Base-by-base conservation (phyloP, 1,284 basidiomycete genomes). In the Cryptococcus wingfieldii region DNA sequence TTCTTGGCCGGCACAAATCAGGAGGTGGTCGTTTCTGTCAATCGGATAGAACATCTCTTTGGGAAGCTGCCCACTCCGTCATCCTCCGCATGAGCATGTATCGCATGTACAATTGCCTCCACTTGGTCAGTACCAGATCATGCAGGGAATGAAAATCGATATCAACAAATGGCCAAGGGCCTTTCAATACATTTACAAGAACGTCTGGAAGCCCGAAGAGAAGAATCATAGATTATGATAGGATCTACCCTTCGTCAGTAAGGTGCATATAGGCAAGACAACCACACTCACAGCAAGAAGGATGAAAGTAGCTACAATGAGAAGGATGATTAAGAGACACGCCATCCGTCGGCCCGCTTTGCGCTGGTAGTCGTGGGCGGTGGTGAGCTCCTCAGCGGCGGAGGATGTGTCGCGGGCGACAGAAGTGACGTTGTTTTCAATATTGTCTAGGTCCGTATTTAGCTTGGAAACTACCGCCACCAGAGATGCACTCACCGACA, bases 351-450 rank as follows among this genome's bases (percentile, higher is more conserved):
- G 83, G 2, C 94, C 95, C 3, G 96, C 94, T 75, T 86, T 95
- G 50, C 92, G 84, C 77, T 99, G 96, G 73, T 98, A 97, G 37
- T 92, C 90, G 61, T 90, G 86, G 2, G 96, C 96, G 12, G 88
- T 88, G 1, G 83, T 85, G 46, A 98, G 82, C 74, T 99, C 93
- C 59, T 89, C 84, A 5, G 90, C 86, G 10, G 94, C 96, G 38
- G 85, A 86, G 1, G 84, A 80, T 0, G 91, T 94, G 71, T 98
- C 89, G 14, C 84, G 83, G 0, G 88, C 86, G 46, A 98, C 88
- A 0, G 86, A 88, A 19, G 86, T 87, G 45, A 99, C 88, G 70
- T 99, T 98, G 58, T 86, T 87, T 74, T 97, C 93, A 70, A 99
- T 97, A 69, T 97, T 97, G 72, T 98, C 95, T 95, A 69, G 19